Percentiles rank a stretch among this genome's conserved stretches.
Conservation (phyloP, 2,329 filamentous ascomycete species). For the Talaromyces sp. region DNA sequence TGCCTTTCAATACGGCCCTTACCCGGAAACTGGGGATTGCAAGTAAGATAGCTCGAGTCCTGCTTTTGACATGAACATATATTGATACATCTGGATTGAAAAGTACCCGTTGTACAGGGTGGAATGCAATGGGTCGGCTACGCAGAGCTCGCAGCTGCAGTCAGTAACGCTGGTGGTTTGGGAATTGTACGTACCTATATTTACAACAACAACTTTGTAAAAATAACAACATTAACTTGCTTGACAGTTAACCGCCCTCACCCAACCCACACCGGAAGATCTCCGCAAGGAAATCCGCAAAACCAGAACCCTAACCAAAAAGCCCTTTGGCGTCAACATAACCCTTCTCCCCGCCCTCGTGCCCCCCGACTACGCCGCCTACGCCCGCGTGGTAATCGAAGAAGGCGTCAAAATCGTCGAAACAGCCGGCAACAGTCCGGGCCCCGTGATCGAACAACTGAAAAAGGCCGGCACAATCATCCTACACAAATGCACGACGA, state of each 20-base stretch:
- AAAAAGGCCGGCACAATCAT: conserved; percentile 75
- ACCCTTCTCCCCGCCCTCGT: conserved; percentile 86
- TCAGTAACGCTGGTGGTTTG: conserved; percentile 50
- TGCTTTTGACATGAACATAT: neutral
- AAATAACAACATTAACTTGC: neutral
- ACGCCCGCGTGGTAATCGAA: conserved; percentile 87
- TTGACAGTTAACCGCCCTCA: conserved; percentile 57
- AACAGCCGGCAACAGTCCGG: conserved; percentile 84
- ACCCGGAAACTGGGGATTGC: conserved; percentile 55
- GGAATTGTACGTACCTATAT: conserved; percentile 41
- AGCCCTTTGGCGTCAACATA: conserved; percentile 82
- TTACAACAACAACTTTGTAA: neutral
- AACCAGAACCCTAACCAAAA: conserved; percentile 65
- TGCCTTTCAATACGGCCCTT: conserved; percentile 62
- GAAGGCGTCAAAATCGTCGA: conserved; percentile 89
- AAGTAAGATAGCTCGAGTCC: conserved; percentile 26
- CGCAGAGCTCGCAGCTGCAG: conserved; percentile 50
- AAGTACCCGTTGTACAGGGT: conserved; percentile 48
- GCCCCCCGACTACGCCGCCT: conserved; percentile 86
- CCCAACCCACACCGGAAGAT: conserved; percentile 85
- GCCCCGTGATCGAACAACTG: conserved; percentile 81
- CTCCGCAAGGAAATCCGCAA: conserved; percentile 88
- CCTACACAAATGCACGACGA: conserved; percentile 96
- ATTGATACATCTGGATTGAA: neutral
- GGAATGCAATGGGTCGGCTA: conserved; percentile 55